Conservation (phyloP, 345 rosid genomes). For the Acer campestre region DNA sequence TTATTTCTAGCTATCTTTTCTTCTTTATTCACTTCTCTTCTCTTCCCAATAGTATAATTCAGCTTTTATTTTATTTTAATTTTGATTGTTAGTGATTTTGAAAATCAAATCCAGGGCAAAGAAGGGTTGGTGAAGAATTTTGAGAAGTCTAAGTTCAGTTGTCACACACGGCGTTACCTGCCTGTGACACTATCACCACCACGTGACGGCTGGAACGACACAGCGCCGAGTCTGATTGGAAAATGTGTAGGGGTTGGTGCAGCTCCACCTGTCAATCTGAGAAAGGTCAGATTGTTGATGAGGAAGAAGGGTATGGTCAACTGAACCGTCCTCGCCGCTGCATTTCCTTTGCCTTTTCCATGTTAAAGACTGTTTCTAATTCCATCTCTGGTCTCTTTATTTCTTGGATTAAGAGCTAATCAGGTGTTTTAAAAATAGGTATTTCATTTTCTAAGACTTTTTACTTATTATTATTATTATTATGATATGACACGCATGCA, state of each 20-base stretch:
- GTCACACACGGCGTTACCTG: slow-evolving; percentile 39
- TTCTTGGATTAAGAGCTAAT: too few relatives aligned
- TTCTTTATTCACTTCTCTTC: too few relatives aligned
- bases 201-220: slow-evolving; percentile 31
- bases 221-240: slow-evolving; percentile 25
- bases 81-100: too few relatives aligned
- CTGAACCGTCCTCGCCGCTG: not conserved
- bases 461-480: too few relatives aligned
- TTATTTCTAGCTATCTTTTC: not conserved
- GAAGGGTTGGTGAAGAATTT: slow-evolving; percentile 28
- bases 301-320: not conserved
- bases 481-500: not conserved
- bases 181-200: slow-evolving; percentile 48
- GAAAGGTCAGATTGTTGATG: not conserved
- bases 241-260: not conserved
- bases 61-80: not conserved
- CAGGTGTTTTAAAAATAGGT: too few relatives aligned
- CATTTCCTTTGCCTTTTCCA: not conserved
- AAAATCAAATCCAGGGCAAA: slow-evolving; percentile 38
- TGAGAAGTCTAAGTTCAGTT: slow-evolving; percentile 33
- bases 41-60: rapidly evolving
- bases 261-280: not conserved
- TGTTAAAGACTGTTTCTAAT: not conserved
- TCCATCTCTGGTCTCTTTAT: too few relatives aligned
- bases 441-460: too few relatives aligned